Base-by-base conservation (phyloP, 2,329 filamentous ascomycete species). In the Cryphonectria radicalis region DNA sequence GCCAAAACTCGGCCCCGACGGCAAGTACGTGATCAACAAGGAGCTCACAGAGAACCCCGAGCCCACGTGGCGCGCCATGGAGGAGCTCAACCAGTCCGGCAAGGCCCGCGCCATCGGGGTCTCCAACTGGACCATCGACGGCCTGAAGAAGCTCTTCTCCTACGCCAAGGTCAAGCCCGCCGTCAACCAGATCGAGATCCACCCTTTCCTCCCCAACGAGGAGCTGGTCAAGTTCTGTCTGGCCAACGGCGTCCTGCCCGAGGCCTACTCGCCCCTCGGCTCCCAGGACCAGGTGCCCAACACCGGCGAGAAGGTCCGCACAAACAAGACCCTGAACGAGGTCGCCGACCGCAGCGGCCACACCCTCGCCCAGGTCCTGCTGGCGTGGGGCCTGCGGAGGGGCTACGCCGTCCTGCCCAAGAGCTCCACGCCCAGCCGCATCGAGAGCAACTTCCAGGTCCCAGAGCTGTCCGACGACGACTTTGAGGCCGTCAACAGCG, bases 351-450 rank as follows among this genome's bases (percentile, higher is more conserved):
- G 87, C 79, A 86, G 85, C 76, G 86, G 85, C 32, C 84, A 88
- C 79, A 87, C 85, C 2, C 83, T 90, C 14, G 89, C 88, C 4
- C 89, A 91, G 80, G 85, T 90, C 28, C 81, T 91, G 69, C 87
- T 90, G 73, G 88, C 88, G 59, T 92, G 90, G 90, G 91, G 89
- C 69, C 79, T 92, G 59, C 85, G 86, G 70, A 85, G 90, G 67
- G 90, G 90, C 71, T 92, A 91, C 78, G 85, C 88, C 55, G 90
- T 92, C 55, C 83, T 93, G 72, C 90, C 90, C 76, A 93, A 93
- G 87, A 91, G 89, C 81, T 89, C 89, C 64, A 92, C 89, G 28
- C 89, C 89, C 11, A 85, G 83, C 66, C 86, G 90, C 60, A 92
- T 92, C 76, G 85, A 88, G 79, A 91, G 88, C 82, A 93, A 94